These are phyloP conservation scores for Monascus ruber DNA, from an alignment of 2,329 filamentous ascomycete species.

Conservation along the genomic window DNA sequence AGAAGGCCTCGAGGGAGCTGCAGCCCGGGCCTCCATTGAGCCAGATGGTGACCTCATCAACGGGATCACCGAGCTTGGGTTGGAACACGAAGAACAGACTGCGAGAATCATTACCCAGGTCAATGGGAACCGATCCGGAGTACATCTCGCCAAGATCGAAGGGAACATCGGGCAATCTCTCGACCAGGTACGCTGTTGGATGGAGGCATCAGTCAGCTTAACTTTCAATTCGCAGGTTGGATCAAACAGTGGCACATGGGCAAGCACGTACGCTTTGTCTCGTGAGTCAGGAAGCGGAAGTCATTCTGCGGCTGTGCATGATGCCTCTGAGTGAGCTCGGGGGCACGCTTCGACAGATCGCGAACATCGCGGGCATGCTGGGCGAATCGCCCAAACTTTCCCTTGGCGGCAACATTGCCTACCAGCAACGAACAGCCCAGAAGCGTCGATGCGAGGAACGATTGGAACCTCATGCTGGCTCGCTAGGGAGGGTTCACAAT, in stretches of 20 bases:
- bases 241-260: background rate
- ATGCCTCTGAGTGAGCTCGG: conserved; percentile 6
- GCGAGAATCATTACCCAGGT: conserved; percentile 32
- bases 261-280: conserved; percentile 15
- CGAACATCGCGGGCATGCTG: conserved; percentile 12
- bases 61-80: conserved; percentile 31
- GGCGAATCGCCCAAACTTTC: conserved; percentile 13
- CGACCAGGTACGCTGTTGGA: conserved; percentile 52
- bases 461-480: conserved; percentile 15
- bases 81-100: conserved; percentile 41
- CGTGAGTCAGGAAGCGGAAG: conserved; percentile 15
- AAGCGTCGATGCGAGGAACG: conserved; percentile 13
- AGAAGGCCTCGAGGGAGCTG: conserved; percentile 53
- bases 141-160: conserved; percentile 53
- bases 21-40: conserved; percentile 46
- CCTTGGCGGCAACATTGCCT: conserved; percentile 6
- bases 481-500: background rate
- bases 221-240: background rate
- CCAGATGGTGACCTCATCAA: conserved; percentile 33
- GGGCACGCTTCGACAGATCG: conserved; percentile 11
- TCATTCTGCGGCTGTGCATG: conserved; percentile 7
- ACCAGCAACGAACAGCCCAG: conserved; percentile 12
- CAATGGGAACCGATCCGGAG: conserved; percentile 44
- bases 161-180: conserved; percentile 54
- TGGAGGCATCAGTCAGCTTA: conserved; percentile 2